Evolutionary conservation across 1,284 basidiomycete species (phyloP).

Genomic region (Gomphus bonarii): DNA sequence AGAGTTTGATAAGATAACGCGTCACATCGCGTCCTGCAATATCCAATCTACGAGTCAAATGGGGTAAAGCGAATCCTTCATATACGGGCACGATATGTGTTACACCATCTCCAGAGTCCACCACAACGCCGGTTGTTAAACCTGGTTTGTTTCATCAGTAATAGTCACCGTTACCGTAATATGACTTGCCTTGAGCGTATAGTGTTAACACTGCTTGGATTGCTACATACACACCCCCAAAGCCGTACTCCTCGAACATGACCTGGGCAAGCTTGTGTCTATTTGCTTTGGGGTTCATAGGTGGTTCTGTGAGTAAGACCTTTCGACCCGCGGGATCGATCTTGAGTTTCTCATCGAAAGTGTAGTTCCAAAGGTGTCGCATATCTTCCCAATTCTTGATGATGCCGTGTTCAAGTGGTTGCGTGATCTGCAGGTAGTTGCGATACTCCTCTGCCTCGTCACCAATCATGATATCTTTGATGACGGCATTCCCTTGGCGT

Average conservation of each 20-base stretch:
- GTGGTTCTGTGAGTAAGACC: constrained; percentile 95
- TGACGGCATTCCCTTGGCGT: constrained; percentile 70
- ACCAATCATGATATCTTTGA: constrained; percentile 97
- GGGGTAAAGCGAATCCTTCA: constrained; percentile 92
- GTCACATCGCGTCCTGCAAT: constrained; percentile 98
- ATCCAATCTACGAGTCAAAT: constrained; percentile 88
- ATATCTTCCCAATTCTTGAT: constrained; percentile 99
- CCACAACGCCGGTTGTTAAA: constrained; percentile 95
- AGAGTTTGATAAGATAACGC: constrained; percentile 94
- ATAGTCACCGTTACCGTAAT: background rate
- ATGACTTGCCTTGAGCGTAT: constrained; percentile 84
- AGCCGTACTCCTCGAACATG: constrained; percentile 99
- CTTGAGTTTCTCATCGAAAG: constrained; percentile 91
- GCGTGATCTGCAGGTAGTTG: constrained; percentile 92
- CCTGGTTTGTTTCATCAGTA: constrained; percentile 38
- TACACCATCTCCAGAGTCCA: constrained; percentile 98
- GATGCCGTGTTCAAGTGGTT: constrained; percentile 99
- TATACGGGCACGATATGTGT: constrained; percentile 99
- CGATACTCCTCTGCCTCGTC: constrained; percentile 92
- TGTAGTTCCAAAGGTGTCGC: constrained; percentile 98
- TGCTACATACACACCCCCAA: constrained; percentile 92
- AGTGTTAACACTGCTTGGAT: constrained; percentile 98
- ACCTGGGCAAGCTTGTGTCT: constrained; percentile 92
- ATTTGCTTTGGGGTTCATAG: constrained; percentile 97
- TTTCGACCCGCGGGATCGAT: constrained; percentile 85